Conservation (phyloP, 2,329 filamentous ascomycete species). For the Exophiala aquamarina region DNA sequence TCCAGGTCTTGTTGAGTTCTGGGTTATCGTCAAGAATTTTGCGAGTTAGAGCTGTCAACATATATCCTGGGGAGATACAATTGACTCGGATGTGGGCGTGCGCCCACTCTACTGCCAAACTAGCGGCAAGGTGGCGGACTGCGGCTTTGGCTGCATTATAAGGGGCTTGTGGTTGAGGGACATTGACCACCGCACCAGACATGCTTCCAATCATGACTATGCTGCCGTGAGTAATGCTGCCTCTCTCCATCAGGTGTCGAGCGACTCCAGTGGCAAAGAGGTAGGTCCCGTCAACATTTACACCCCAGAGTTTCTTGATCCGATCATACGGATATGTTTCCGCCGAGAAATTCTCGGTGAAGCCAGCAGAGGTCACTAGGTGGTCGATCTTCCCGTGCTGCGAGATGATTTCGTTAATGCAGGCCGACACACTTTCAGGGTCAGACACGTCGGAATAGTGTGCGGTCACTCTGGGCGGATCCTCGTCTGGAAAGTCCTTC, state of each 20-base stretch:
- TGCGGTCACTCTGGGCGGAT: slow-evolving; percentile 76
- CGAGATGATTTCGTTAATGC: slow-evolving; percentile 67
- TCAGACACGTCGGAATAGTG: slow-evolving; percentile 87
- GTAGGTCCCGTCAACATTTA: slow-evolving; percentile 71
- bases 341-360: slow-evolving; percentile 93
- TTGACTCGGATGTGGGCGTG: slow-evolving; percentile 86
- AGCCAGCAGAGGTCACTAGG: slow-evolving; percentile 92
- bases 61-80: slow-evolving; percentile 93
- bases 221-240: slow-evolving; percentile 65
- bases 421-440: slow-evolving; percentile 72
- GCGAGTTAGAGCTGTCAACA: slow-evolving; percentile 88
- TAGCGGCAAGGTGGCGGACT: slow-evolving; percentile 81
- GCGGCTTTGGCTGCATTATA: slow-evolving; percentile 95
- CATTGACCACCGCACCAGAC: slow-evolving; percentile 90
- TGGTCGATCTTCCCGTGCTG: slow-evolving; percentile 83
- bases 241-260: slow-evolving; percentile 79
- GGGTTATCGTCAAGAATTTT: slow-evolving; percentile 95
- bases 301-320: slow-evolving; percentile 88
- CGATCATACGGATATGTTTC: slow-evolving; percentile 87
- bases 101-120: slow-evolving; percentile 92
- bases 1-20: slow-evolving; percentile 87
- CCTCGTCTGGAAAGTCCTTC: slow-evolving; percentile 67
- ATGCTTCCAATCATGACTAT: slow-evolving; percentile 96
- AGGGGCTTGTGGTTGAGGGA: slow-evolving; percentile 88
- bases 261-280: slow-evolving; percentile 38